Conservation (phyloP, 495 filamentous ascomycete genomes). For the Glonium stellatum region DNA sequence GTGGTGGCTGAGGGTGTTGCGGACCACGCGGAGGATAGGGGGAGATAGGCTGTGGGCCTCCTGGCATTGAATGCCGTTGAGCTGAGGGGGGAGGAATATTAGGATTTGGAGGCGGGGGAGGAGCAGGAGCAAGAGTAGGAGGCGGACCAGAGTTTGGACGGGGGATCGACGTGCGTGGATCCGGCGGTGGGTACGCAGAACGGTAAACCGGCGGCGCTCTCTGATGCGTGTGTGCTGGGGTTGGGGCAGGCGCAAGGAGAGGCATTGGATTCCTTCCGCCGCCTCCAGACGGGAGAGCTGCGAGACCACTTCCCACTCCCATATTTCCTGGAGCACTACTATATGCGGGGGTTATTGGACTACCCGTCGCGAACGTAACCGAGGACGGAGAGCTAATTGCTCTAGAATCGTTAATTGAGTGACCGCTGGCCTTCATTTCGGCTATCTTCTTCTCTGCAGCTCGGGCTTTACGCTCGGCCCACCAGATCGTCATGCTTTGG, state of each 20-base stretch:
- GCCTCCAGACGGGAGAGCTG: neutral
- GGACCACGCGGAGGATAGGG: neutral
- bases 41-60: neutral
- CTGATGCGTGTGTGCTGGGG: neutral
- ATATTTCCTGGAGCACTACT: neutral
- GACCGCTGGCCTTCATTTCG: slow-evolving; percentile 10
- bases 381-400: neutral
- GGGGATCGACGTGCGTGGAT: neutral
- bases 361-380: neutral
- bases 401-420: neutral
- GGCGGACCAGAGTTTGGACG: neutral
- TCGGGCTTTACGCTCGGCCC: slow-evolving; percentile 33
- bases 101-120: neutral
- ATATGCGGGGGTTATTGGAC: neutral
- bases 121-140: neutral
- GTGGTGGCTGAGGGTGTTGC: neutral
- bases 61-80: neutral
- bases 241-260: neutral
- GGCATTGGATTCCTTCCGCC: neutral
- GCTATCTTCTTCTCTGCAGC: slow-evolving; percentile 11
- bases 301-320: neutral
- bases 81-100: neutral
- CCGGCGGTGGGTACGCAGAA: neutral
- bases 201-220: neutral
- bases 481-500: slow-evolving; percentile 35